Evolutionary conservation across 257 asterid species (phyloP).

Genomic region (Cordia subcordata): DNA sequence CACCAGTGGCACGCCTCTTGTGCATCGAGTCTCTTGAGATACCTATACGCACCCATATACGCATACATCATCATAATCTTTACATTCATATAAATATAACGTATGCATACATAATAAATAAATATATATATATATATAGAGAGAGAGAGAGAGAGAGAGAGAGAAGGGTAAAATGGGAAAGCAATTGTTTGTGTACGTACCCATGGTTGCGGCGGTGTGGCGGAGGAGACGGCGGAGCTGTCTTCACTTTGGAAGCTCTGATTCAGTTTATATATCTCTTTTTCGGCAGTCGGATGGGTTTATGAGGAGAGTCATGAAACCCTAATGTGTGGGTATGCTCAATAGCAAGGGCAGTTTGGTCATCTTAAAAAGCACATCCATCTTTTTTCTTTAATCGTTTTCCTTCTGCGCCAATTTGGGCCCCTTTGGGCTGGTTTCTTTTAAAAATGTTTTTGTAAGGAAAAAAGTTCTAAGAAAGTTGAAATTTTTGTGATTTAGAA

Average conservation of each 20-base stretch:
- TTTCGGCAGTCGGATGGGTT: neutral
- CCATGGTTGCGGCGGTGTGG: slow-evolving; percentile 12
- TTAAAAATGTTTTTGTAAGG: too few species aligned
- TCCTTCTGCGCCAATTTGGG: too few species aligned
- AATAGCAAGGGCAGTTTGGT: neutral
- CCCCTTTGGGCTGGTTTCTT: too few species aligned
- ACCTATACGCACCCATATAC: slow-evolving; percentile 26
- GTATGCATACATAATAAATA: too few species aligned
- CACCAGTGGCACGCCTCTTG: slow-evolving; percentile 89
- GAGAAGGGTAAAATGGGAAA: neutral
- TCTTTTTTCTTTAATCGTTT: too few species aligned
- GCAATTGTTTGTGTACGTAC: neutral
- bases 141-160: too few species aligned
- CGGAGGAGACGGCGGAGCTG: slow-evolving; percentile 1
- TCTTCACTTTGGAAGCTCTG: neutral
- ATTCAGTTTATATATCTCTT: neutral
- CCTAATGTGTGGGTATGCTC: neutral
- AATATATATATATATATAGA: too few species aligned
- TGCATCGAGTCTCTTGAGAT: slow-evolving; percentile 92
- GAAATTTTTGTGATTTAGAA: too few species aligned
- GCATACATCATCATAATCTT: neutral
- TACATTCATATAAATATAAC: neutral
- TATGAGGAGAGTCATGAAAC: neutral
- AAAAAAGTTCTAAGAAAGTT: too few species aligned
- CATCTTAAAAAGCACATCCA: neutral